A percentile compares a stretch with the other conserved stretches of the same genome.
phyloP scores from a whole-genome alignment of 768 basidiomycete species.

The Rickenella mellea region DNA sequence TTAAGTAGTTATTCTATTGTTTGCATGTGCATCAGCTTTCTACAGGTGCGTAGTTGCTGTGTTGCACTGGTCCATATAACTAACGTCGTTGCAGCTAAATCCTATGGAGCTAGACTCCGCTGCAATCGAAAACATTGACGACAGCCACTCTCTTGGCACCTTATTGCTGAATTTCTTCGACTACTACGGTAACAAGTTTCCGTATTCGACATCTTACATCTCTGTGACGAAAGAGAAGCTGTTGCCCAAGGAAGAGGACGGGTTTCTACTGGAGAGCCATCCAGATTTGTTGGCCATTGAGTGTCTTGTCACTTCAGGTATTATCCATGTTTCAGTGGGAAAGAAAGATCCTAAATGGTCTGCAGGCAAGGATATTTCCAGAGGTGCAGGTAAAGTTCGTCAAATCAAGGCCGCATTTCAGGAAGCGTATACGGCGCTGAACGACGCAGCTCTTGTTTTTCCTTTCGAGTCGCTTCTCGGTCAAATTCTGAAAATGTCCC shows the following conservation, averaged over 20 bases:
- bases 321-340: no score
- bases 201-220: constrained; percentile 30
- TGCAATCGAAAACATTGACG: constrained; percentile 33
- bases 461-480: neutral
- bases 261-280: constrained; percentile 19
- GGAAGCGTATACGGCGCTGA: constrained; percentile 11
- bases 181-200: constrained; percentile 46
- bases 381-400: constrained; percentile 22
- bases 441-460: neutral
- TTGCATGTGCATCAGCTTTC: constrained; percentile 55
- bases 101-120: constrained; percentile 43
- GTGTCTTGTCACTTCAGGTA: constrained; percentile 33
- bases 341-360: neutral
- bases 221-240: constrained; percentile 25
- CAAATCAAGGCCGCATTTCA: constrained; percentile 26
- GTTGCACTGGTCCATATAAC: neutral
- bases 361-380: constrained; percentile 31
- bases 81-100: constrained; percentile 35
- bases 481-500: neutral
- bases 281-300: constrained; percentile 27
- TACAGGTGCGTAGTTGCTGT: constrained; percentile 40
- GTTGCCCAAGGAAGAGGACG: constrained; percentile 23
- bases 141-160: constrained; percentile 43
- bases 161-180: constrained; percentile 57
- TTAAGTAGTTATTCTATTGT: constrained; percentile 60